Evolutionary conservation across 371 early-diverging fungal species (phyloP), one percentile per base, ranked within the genome.

Genomic region (Smittium culicis): DNA sequence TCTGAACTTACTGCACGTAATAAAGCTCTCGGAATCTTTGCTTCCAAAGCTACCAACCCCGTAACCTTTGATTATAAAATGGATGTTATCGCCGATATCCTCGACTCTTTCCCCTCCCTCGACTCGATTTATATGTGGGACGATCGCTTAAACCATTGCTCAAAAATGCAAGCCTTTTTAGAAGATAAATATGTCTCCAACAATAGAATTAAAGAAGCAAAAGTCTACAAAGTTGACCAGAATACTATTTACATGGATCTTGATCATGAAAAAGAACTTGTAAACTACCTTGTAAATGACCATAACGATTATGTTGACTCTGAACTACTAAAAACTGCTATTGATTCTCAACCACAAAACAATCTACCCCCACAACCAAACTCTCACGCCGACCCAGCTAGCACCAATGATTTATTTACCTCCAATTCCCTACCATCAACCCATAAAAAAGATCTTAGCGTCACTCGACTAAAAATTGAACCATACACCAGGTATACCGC

Each of bases 41-140:
- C 33, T 34, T 16, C 69, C 0, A 73, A 74, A 20, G 75, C 77
- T 8, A 74, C 79, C 54, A 56, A 68, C 5, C 5, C 20, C 20
- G 45, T 45, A 76, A 85, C 86, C 1, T 78, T 85, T 73, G 77
- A 82, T 61, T 85, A 83, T 76, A 85, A 85, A 65, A 71, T 75
- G 34, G 68, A 74, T 25, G 85, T 84, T 33, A 75, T 85, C 0
- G 67, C 79, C 25, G 77, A 84, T 34, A 34, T 82, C 2, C 56
- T 85, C 0, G 60, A 74, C 2, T 73, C 68, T 1, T 73, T 84
- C 17, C 82, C 83, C 0, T 74, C 72, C 0, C 35, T 83, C 8
- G 30, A 65, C 0, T 35, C 72, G 0, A 69, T 85, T 0, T 34
- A 34, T 20, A 82, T 85, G 83, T 85, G 84, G 83, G 86, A 85